A percentile compares a stretch with the other conserved stretches of the same genome.
These are phyloP conservation scores for Phoenix dactylifera DNA, from an alignment of 176 grass and related monocot species.

Conservation along the genomic window DNA sequence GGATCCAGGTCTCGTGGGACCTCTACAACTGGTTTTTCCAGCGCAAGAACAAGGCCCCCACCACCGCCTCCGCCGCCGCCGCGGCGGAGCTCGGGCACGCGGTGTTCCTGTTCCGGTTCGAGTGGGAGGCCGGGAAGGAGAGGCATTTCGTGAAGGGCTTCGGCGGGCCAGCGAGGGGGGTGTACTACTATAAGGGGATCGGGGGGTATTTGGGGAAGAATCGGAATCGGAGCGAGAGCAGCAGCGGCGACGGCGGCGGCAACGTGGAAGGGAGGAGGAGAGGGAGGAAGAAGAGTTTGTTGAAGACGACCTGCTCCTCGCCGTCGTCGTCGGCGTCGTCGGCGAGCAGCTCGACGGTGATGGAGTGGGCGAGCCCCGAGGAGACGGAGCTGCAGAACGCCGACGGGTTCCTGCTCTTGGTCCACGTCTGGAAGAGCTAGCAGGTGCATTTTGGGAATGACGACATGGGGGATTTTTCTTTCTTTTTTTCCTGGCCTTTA, in stretches of 20 bases:
- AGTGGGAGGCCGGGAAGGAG: neutral
- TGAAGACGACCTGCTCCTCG: constrained; percentile 53
- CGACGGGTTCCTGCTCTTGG: constrained; percentile 61
- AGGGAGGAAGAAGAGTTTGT: constrained; percentile 23
- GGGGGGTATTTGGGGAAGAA: neutral
- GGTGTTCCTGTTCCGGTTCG: constrained; percentile 11
- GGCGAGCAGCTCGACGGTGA: constrained; percentile 55
- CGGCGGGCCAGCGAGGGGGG: neutral
- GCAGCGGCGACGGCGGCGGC: neutral
- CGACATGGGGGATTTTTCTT: too few species aligned
- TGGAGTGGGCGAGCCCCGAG: constrained; percentile 84
- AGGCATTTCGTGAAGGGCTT: neutral
- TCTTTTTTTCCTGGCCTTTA: too few species aligned
- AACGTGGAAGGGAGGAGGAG: constrained; percentile 19
- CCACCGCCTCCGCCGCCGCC: neutral
- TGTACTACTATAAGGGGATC: neutral
- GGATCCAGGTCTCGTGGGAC: constrained; percentile 12
- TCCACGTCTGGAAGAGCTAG: constrained; percentile 77
- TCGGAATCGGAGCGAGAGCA: constrained; percentile 10
- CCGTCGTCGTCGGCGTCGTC: constrained; percentile 62
- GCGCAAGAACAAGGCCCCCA: neutral
- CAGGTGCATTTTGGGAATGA: neutral
- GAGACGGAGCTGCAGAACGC: constrained; percentile 55
- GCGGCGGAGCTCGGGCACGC: constrained; percentile 3
- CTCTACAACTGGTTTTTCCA: constrained; percentile 16